phyloP scores from a whole-genome alignment of 2,329 filamentous ascomycete genomes.

The Fusarium tanahbumbuense region DNA sequence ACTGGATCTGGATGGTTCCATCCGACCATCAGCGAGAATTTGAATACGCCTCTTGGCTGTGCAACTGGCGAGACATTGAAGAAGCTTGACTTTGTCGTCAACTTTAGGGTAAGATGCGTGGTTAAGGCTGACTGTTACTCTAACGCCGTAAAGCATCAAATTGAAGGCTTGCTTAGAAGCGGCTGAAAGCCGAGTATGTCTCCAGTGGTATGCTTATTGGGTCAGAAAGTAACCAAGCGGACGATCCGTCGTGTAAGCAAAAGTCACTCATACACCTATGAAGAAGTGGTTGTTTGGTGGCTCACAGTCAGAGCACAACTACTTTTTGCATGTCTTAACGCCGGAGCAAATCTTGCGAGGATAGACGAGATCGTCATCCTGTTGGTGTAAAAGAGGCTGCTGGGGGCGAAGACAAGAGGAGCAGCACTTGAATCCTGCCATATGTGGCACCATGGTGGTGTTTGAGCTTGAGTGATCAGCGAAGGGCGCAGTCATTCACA shows the following conservation, averaged over 20 bases:
- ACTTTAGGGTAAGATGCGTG: constrained; percentile 7
- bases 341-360: constrained; percentile 7
- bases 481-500: not conserved
- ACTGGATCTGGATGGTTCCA: not conserved
- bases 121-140: not conserved
- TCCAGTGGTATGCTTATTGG: not conserved
- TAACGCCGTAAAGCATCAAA: not conserved
- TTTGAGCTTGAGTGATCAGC: constrained; percentile 4
- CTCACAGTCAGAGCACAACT: not conserved
- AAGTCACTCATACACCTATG: not conserved
- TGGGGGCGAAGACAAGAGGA: constrained; percentile 5
- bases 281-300: not conserved
- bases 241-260: not conserved
- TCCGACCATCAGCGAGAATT: not conserved
- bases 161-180: not conserved
- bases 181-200: not conserved
- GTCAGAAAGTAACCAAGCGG: not conserved
- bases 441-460: not conserved
- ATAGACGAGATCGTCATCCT: constrained; percentile 5
- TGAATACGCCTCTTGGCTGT: not conserved
- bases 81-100: not conserved
- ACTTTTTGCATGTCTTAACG: constrained; percentile 7
- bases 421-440: constrained; percentile 6
- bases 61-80: not conserved
- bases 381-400: not conserved